Evolutionary conservation across 371 early-diverging fungal genomes (phyloP).

Genomic region (Nematocida sp.): DNA sequence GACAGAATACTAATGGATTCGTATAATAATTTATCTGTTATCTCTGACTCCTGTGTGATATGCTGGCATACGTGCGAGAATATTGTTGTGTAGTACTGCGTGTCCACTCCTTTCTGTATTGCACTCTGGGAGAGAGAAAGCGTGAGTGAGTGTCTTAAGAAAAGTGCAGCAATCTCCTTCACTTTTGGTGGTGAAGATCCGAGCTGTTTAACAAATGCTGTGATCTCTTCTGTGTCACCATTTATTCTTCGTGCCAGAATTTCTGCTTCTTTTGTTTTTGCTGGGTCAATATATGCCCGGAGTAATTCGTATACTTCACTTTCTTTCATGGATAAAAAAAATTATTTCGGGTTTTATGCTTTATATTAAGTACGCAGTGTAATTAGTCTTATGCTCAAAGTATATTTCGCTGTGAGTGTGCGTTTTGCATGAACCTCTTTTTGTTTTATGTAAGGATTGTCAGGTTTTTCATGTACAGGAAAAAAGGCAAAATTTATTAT

Average conservation of each 20-base stretch:
- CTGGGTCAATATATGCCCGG: slow-evolving; percentile 11
- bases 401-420: too few species aligned
- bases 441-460: too few species aligned
- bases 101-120: background rate
- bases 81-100: background rate
- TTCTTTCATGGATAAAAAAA: slow-evolving; percentile 23
- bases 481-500: too few species aligned
- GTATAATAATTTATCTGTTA: background rate
- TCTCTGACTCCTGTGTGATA: background rate
- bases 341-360: background rate
- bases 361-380: too few species aligned
- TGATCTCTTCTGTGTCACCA: background rate
- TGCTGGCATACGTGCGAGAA: background rate
- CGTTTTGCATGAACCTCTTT: too few species aligned
- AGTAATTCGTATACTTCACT: slow-evolving; percentile 11
- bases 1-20: background rate
- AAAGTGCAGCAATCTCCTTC: slow-evolving; percentile 9
- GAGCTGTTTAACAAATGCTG: background rate
- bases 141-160: background rate
- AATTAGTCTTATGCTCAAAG: too few species aligned
- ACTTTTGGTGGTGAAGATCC: background rate
- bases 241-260: background rate
- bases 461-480: too few species aligned
- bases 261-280: slow-evolving; percentile 10
- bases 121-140: background rate